Evolutionary conservation across 441 rosid species (phyloP).

Genomic region (Mallotus repandus): DNA sequence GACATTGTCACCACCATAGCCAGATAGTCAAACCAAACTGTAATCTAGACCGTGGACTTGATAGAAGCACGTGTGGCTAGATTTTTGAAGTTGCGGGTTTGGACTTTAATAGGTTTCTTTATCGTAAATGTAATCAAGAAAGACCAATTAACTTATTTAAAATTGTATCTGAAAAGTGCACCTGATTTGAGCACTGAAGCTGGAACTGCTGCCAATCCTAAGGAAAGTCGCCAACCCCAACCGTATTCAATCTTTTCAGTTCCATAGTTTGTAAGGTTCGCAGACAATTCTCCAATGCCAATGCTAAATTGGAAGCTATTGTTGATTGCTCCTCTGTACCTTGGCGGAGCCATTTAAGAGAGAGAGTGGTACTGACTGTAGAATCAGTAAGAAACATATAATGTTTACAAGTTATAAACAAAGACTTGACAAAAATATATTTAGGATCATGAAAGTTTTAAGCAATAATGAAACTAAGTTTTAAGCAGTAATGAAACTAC

Average conservation of each 20-base stretch:
- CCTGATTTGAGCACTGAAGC: too few relatives aligned
- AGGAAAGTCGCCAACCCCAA: conserved; percentile 81
- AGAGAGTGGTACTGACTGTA: conserved; percentile 55
- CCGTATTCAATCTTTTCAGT: conserved; percentile 44
- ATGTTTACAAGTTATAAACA: neutral
- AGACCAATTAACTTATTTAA: neutral
- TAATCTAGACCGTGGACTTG: too few relatives aligned
- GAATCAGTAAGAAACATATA: neutral
- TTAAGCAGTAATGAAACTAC: neutral
- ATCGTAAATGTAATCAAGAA: neutral
- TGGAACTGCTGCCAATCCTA: conserved; percentile 63
- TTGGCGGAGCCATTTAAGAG: conserved; percentile 77
- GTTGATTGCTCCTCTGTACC: conserved; percentile 82
- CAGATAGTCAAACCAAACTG: too few relatives aligned
- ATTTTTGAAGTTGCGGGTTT: too few relatives aligned
- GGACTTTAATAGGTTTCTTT: too few relatives aligned
- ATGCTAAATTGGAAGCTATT: conserved; percentile 68
- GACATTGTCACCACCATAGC: too few relatives aligned
- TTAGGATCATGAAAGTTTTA: neutral
- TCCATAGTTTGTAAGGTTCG: conserved; percentile 58
- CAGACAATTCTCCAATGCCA: conserved; percentile 59
- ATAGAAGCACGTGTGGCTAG: too few relatives aligned
- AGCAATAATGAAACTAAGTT: too few relatives aligned
- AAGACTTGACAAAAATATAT: neutral
- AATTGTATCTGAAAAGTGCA: too few relatives aligned